Evolutionary conservation across 257 asterid genomes (phyloP), one percentile per base, ranked within the genome.

Genomic region (Lycium barbarum): DNA sequence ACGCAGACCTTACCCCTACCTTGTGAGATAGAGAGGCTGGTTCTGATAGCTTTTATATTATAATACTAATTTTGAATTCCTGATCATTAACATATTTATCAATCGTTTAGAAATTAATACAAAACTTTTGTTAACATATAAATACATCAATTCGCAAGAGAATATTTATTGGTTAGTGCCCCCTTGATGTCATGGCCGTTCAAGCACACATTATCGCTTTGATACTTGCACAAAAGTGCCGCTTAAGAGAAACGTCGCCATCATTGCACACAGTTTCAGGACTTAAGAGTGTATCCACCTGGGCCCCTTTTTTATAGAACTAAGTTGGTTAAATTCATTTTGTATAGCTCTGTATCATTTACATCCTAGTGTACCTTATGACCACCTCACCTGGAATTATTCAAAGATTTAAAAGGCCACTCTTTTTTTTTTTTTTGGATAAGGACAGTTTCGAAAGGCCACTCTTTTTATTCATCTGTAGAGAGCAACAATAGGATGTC

Each of bases 211-310:
- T 9, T 70, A 10, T 14, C 78, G 38, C 78, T 53, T 70, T 70
- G 53, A 70, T 70, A 70, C 54, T 70, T 17, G 33, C 78, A 7
- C 11, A 17, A 59, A 59, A 59, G 33, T 2, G 17, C 65, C 26
- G 1, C 33, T 38, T 70, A 38, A 15, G 26, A 0, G 14, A 17
- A 40, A 70, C 79, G 40, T 38, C 45, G 51, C 26, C 78, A 38
- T 70, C 78, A 68, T 68, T 68, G 78, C 53, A 68, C 53, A 38
- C 33, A 70, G 79, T 40, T 70, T 70, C 79, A 70, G 79, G 54
- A 40, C 35, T 40, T 9, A 9, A 9, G 35, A 33, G 40, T 40
- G 53, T 71, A 38, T 51, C 79, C 26, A 8, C 3, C 33, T 26
- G 33, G 33, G 20, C 55, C 3, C 18, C 17, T 9, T 68, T n/a